Conservation (phyloP, 176 grass and related monocot species). For the Aegilops longissima region DNA sequence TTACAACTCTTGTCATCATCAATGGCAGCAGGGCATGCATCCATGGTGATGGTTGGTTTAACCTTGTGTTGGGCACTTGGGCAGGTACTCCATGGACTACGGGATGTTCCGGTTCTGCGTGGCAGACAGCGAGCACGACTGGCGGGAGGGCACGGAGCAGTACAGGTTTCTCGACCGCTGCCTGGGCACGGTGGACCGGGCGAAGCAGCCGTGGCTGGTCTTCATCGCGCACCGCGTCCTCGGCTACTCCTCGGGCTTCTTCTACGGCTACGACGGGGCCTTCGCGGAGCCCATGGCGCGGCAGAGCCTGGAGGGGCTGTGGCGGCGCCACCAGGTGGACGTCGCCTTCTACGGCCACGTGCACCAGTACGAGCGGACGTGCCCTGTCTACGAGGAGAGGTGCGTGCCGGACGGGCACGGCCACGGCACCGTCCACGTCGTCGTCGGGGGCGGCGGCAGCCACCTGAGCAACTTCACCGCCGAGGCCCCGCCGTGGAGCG, state of each 20-base stretch:
- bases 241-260: slow-evolving; percentile 66
- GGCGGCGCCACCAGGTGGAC: slow-evolving; percentile 75
- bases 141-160: slow-evolving; percentile 82
- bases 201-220: slow-evolving; percentile 85
- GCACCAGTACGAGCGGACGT: slow-evolving; percentile 91
- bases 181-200: slow-evolving; percentile 69
- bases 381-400: slow-evolving; percentile 67
- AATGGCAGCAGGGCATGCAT: too few relatives aligned
- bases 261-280: slow-evolving; percentile 41
- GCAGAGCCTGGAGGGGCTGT: slow-evolving; percentile 66
- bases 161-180: slow-evolving; percentile 74
- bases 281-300: slow-evolving; percentile 73
- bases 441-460: slow-evolving; percentile 73
- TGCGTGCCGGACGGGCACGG: slow-evolving; percentile 40
- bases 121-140: slow-evolving; percentile 84
- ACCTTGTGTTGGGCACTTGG: too few relatives aligned
- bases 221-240: slow-evolving; percentile 86
- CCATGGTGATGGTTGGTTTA: too few relatives aligned
- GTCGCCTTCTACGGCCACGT: slow-evolving; percentile 79
- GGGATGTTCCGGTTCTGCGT: slow-evolving; percentile 95
- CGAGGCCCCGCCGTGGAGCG: slow-evolving; percentile 58
- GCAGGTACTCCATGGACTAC: slow-evolving; percentile 59
- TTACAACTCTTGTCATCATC: too few relatives aligned
- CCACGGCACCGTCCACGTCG: slow-evolving; percentile 74
- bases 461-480: slow-evolving; percentile 58